phyloP scores from a whole-genome alignment of 345 rosid genomes.

The Cardamine occulta region DNA sequence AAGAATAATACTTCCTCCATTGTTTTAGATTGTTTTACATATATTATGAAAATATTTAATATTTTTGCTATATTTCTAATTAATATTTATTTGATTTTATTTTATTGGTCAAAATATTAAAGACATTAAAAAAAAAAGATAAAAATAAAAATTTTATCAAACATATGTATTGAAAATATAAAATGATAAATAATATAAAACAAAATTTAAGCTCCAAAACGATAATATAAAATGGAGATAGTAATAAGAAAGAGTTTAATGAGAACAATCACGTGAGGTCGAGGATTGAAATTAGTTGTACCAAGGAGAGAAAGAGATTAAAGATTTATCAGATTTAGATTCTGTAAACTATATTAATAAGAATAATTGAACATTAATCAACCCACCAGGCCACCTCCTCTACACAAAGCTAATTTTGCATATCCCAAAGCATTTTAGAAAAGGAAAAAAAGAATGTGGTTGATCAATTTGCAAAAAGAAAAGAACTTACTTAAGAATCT shows the following conservation, averaged over 20 bases:
- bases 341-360: conserved; percentile 11
- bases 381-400: conserved; percentile 39
- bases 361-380: conserved; percentile 13
- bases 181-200: too few species aligned
- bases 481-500: conserved; percentile 19
- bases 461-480: conserved; percentile 26
- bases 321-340: conserved; percentile 13
- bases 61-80: too few species aligned
- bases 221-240: too few species aligned
- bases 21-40: too few species aligned
- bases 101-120: too few species aligned
- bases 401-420: conserved; percentile 35
- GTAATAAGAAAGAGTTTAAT: conserved; percentile 2
- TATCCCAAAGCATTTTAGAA: conserved; percentile 25
- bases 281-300: conserved; percentile 30
- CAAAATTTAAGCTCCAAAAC: too few species aligned
- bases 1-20: too few species aligned
- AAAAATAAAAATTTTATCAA: too few species aligned
- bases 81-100: too few species aligned
- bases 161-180: too few species aligned
- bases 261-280: conserved; percentile 38
- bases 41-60: too few species aligned
- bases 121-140: too few species aligned
- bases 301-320: conserved; percentile 17
- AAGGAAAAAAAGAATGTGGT: neutral